Percentiles rank a stretch among this genome's conserved stretches.
Evolutionary conservation across 495 filamentous ascomycete species (phyloP).

Genomic region (Daldinia bambusicola): DNA sequence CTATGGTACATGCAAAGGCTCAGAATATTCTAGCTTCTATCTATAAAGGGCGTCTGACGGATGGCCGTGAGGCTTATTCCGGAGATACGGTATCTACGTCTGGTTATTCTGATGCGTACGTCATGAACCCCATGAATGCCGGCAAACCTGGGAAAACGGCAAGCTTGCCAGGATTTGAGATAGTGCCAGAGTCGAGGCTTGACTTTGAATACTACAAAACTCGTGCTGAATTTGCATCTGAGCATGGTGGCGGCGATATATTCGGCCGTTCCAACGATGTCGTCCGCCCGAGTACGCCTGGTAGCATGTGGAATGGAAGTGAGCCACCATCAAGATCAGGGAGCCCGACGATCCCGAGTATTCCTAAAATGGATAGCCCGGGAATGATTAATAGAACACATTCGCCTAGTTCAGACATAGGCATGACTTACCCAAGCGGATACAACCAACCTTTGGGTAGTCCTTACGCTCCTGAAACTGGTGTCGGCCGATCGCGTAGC

Average conservation of each 20-base stretch:
- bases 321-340: conserved; percentile 53
- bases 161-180: conserved; percentile 74
- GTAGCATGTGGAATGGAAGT: conserved; percentile 58
- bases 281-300: conserved; percentile 73
- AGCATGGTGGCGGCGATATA: conserved; percentile 81
- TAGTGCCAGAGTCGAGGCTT: conserved; percentile 88
- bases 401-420: conserved; percentile 42
- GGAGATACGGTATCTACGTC: conserved; percentile 69
- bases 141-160: conserved; percentile 75
- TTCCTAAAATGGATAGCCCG: conserved; percentile 40
- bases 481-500: conserved; percentile 43
- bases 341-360: conserved; percentile 50
- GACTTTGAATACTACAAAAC: conserved; percentile 95
- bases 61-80: conserved; percentile 61
- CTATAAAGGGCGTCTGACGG: conserved; percentile 80
- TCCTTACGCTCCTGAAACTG: conserved; percentile 28
- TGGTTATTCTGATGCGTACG: conserved; percentile 74
- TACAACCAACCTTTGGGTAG: conserved; percentile 42
- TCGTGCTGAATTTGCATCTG: conserved; percentile 85
- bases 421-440: conserved; percentile 45
- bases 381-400: conserved; percentile 23
- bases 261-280: conserved; percentile 75
- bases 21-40: conserved; percentile 81
- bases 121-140: conserved; percentile 82
- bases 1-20: conserved; percentile 94